Base-by-base conservation (phyloP, 148 eudicot genomes). In the Camellia sinensis region DNA sequence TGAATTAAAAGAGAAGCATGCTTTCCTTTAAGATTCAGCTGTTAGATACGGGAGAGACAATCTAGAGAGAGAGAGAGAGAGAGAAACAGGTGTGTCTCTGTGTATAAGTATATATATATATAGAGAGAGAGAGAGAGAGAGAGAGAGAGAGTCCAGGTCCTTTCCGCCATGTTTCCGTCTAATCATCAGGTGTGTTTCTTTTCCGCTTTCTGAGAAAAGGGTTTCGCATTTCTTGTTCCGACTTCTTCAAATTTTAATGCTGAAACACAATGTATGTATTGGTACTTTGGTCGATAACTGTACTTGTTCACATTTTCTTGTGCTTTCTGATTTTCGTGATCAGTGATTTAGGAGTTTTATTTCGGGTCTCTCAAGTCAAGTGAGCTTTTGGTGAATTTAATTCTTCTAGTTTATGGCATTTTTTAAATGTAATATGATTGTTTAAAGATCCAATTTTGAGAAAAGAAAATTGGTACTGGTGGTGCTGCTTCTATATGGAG, bases 51-150 rank as follows among this genome's bases (percentile, higher is more conserved):
- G 13, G 67, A 63, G 67, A 19, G 13, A 19, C 1, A 19, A 15
- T 53, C 22, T 15, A 53, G 37, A 50, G 1, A 71, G 54, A 46
- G 56, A 50, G 63, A 66, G 45, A 6, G 45, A 3, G 11, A 21
- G n/a, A 21, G 37, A 3, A 63, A 9, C 12, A 12, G 21, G 67
- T n/a, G 67, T 11, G 45, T 19, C 7, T 40, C n/a, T 29, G 70
- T 14, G 70, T 37, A 29, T 29, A 29, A 29, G 37, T 29, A 29
- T 29, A 29, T 29, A 29, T 29, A 29, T 29, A 29, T 29, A 29
- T 29, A 53, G 76, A 41, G 72, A 69, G 54, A 45, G 73, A 70
- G 72, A 29, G 44, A 54, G 76, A 41, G 73, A 69, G 56, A 46
- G 73, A 70, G 73, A 9, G 37, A 70, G 74, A 50, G 12, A 52